A percentile compares a stretch with the other conserved stretches of the same genome.
Evolutionary conservation across 441 rosid genomes (phyloP).

Genomic region (Sinapis alba): DNA sequence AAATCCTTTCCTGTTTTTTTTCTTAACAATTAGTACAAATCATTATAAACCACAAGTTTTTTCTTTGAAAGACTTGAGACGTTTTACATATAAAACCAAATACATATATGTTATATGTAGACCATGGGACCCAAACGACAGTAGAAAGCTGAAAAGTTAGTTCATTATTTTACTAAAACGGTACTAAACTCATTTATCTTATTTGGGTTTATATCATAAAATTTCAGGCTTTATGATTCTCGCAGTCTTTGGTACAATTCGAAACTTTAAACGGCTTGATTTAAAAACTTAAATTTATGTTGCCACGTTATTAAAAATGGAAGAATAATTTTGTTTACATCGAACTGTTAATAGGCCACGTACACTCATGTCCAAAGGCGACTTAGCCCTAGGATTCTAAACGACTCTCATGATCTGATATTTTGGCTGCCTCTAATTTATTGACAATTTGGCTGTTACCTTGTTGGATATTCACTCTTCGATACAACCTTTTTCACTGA

Average conservation of each 20-base stretch:
- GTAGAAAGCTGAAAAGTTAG: constrained; percentile 3
- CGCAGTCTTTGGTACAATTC: neutral
- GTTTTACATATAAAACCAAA: neutral
- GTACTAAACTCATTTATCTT: neutral
- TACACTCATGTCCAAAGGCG: neutral
- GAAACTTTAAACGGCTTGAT: neutral
- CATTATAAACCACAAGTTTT: neutral
- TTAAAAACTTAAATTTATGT: neutral
- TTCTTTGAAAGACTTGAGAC: neutral
- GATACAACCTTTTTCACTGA: constrained; percentile 11
- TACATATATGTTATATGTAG: neutral
- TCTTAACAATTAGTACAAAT: neutral
- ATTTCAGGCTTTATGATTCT: neutral
- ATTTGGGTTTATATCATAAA: neutral
- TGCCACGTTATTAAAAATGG: neutral
- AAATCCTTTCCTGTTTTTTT: neutral
- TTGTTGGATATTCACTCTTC: constrained; percentile 19
- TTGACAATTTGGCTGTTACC: constrained; percentile 34
- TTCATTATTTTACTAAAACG: neutral
- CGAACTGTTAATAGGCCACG: neutral
- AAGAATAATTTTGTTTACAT: neutral
- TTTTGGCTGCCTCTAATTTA: constrained; percentile 36
- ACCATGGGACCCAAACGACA: constrained; percentile 5
- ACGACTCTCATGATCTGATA: neutral
- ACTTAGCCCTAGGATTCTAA: neutral